Evolutionary conservation across 2,329 filamentous ascomycete species (phyloP).

Genomic region (Dactylellina sp.): DNA sequence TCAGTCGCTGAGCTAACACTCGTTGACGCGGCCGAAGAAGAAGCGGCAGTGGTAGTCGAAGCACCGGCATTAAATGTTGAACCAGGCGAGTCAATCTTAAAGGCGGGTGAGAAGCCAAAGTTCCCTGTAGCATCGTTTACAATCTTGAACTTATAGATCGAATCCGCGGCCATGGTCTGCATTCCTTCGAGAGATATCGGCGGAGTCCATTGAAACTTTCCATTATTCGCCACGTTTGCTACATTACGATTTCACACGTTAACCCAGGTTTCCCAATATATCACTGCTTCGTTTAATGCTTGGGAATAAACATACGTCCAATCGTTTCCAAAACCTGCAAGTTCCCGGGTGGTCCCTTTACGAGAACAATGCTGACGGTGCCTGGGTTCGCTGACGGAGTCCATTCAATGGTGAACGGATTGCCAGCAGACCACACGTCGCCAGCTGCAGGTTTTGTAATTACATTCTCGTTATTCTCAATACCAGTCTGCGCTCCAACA

Average conservation of each 20-base stretch:
- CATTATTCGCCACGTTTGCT: conserved; percentile 45
- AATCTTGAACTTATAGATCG: conserved; percentile 47
- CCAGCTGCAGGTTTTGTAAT: conserved; percentile 37
- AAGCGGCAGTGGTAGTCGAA: conserved; percentile 1
- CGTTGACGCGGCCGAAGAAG: background rate
- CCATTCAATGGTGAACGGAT: conserved; percentile 43
- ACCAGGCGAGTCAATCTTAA: conserved; percentile 45
- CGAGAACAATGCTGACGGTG: conserved; percentile 46
- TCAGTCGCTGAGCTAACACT: conserved; percentile 11
- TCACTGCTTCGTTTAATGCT: too few relatives aligned
- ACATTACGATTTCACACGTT: conserved; percentile 4
- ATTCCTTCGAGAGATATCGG: conserved; percentile 38
- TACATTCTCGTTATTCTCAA: conserved; percentile 48
- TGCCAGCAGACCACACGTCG: conserved; percentile 27
- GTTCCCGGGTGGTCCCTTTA: conserved; percentile 32
- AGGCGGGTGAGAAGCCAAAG: conserved; percentile 47
- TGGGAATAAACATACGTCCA: conserved; percentile 52
- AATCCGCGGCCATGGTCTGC: conserved; percentile 54
- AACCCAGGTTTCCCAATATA: too few relatives aligned
- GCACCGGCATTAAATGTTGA: conserved; percentile 34
- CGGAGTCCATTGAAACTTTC: conserved; percentile 49
- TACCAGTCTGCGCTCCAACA: conserved; percentile 33
- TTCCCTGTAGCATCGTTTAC: conserved; percentile 46
- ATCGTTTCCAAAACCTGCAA: conserved; percentile 43
- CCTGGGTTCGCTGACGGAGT: conserved; percentile 40